Evolutionary conservation across 441 rosid species (phyloP), one percentile per base, ranked within the genome.

Genomic region (Adansonia madagascariensis): DNA sequence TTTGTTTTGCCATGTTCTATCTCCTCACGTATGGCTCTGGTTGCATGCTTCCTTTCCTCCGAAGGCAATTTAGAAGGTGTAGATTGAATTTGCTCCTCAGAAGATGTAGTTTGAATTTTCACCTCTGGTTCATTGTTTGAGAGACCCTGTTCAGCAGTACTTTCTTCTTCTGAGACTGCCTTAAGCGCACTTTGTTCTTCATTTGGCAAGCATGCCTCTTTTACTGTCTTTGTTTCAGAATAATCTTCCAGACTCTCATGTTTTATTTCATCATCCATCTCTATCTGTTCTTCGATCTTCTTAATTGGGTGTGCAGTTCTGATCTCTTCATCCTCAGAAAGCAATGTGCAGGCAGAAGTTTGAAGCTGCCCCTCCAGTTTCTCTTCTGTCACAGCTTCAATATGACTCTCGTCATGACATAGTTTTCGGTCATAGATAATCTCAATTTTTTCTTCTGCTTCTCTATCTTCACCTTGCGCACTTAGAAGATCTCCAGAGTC

Each of bases 241-340:
- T 67, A 53, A 70, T 46, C 22, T 75, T 75, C 61, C 63, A 44
- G 68, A 63, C 44, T 55, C 68, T 65, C 77, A 35, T 70, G 66
- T 53, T 69, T 73, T 62, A 50, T 62, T 55, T 71, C 69, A 44
- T 11, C 67, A 43, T 64, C 77, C 17, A 24, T 70, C 31, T 46
- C 50, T 24, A 31, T 77, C 22, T 82, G 73, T 46, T 80, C 75
- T 7, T 68, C 67, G 67, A 69, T 69, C 73, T 77, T 67, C 67
- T 49, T 66, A 75, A 71, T 1, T 27, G 50, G 6, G 64, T 66
- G 72, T 79, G 27, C 74, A 61, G 66, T 43, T 77, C 14, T 39
- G 24, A 35, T 14, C 64, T 77, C 64, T 57, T 68, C 7, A 35
- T 57, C 49, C 49, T 74, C 64, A 47, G 55, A 44, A 62, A 20